Evolutionary conservation across 2,329 filamentous ascomycete genomes (phyloP), one percentile per base, ranked within the genome.

Genomic region (Fusarium sp.): DNA sequence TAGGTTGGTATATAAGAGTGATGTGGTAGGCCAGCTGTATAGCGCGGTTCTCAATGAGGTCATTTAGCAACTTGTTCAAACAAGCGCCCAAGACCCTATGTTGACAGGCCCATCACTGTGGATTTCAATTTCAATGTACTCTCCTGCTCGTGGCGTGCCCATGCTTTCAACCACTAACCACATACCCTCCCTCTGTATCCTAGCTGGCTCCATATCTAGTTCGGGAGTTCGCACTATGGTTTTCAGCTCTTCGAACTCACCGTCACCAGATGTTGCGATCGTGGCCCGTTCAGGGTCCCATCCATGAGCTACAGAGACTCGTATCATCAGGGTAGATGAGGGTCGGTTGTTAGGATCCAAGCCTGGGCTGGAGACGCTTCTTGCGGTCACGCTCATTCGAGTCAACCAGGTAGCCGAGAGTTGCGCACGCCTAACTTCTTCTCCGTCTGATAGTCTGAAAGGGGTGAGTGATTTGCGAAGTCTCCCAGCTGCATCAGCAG

Each of bases 81-180:
- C 43, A 8, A 67, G 52, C 43, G 84, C 80, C 84, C 84, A 87
- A 2, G 67, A 60, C 1, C 81, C 80, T 10, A 82, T 72, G 13
- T 80, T 72, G 9, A 86, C 76, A 0, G 79, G 79, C 10, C 81
- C 81, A 56, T 85, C 85, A 56, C 83, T 86, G 19, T 85, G 77
- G 9, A 87, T 71, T 68, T 85, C 88, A 3, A 86, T 81, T 41
- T 82, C 79, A 9, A 92, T 85, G 57, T 81, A 78, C 24, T 80
- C 77, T 4, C 74, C 67, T 5, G 71, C 71, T 24, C 75, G 72
- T 24, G 75, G 83, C 13, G 85, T 86, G n/a, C 89, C 91, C 73
- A 95, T 86, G 68, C 91, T 86, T 79, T 97, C 94, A 41, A 97
- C 82, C 7, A 97, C 90, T 53, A 97, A 82, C 91, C 92, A 96